Percentiles rank a stretch among this genome's conserved stretches.
Evolutionary conservation across 129 eudicot genomes (phyloP).

Genomic region (Tagetes patula): DNA sequence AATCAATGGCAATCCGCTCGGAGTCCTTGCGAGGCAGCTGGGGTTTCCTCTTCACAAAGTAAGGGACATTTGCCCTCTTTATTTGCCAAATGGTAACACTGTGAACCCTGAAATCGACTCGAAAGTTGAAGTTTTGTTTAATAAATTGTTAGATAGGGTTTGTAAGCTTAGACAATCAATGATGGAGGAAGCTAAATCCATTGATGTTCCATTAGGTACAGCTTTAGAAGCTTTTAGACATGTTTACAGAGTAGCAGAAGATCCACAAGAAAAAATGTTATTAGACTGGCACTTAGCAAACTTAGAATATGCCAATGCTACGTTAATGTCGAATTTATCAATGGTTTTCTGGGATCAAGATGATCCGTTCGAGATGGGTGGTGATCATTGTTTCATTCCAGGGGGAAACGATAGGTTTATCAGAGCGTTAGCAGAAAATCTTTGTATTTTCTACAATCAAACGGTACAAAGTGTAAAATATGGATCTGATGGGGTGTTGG

Average conservation of each 20-base stretch:
- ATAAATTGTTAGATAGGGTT: constrained; percentile 89
- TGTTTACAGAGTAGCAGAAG: constrained; percentile 78
- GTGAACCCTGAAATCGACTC: constrained; percentile 86
- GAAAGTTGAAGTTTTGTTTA: constrained; percentile 69
- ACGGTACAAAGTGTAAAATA: constrained; percentile 60
- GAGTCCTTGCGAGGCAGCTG: constrained; percentile 85
- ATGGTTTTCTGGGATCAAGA: constrained; percentile 99
- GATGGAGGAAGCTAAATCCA: constrained; percentile 84
- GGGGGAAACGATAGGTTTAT: constrained; percentile 94
- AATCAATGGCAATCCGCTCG: constrained; percentile 92
- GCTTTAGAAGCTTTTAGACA: constrained; percentile 83
- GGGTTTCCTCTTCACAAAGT: constrained; percentile 90
- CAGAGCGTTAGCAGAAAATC: constrained; percentile 81
- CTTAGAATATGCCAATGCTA: constrained; percentile 90
- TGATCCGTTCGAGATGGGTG: constrained; percentile 98
- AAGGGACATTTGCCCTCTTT: constrained; percentile 89
- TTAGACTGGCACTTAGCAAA: constrained; percentile 99
- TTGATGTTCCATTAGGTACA: constrained; percentile 81
- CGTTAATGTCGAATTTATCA: constrained; percentile 81
- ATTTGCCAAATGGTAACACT: constrained; percentile 79
- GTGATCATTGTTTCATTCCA: constrained; percentile 96
- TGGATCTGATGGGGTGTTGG: constrained; percentile 71
- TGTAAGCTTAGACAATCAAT: constrained; percentile 95
- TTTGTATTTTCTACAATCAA: constrained; percentile 65
- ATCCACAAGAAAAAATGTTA: constrained; percentile 79